Evolutionary conservation across 148 eudicot species (phyloP).

Genomic region (Polygonum aviculare): DNA sequence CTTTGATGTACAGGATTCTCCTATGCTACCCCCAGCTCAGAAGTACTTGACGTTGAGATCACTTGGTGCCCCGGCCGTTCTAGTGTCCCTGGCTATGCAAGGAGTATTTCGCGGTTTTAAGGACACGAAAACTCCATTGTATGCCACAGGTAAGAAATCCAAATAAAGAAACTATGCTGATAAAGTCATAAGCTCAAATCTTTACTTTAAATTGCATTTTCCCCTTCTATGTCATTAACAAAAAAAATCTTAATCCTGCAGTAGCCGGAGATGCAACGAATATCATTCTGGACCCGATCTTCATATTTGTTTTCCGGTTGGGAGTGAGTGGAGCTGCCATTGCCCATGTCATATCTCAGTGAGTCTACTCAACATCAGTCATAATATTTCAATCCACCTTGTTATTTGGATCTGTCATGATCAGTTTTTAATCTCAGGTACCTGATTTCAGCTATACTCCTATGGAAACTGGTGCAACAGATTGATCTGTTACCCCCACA

Average conservation of each 20-base stretch:
- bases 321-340: constrained; percentile 97
- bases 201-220: neutral
- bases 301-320: constrained; percentile 55
- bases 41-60: constrained; percentile 69
- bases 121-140: constrained; percentile 92
- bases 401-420: neutral
- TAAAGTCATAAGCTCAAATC: neutral
- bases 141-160: constrained; percentile 60
- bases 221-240: neutral
- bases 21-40: constrained; percentile 71
- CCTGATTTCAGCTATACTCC: constrained; percentile 21
- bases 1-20: constrained; percentile 45
- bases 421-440: constrained; percentile 14
- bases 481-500: constrained; percentile 26
- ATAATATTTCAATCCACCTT: neutral
- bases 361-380: constrained; percentile 15
- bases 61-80: constrained; percentile 92
- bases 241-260: constrained; percentile 10
- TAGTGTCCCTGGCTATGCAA: constrained; percentile 95
- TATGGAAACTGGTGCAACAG: constrained; percentile 21
- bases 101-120: constrained; percentile 92
- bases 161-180: neutral
- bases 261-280: constrained; percentile 80
- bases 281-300: constrained; percentile 75
- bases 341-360: constrained; percentile 97